Conservation (phyloP, 768 basidiomycete species). For the Boletus rex-veris region DNA sequence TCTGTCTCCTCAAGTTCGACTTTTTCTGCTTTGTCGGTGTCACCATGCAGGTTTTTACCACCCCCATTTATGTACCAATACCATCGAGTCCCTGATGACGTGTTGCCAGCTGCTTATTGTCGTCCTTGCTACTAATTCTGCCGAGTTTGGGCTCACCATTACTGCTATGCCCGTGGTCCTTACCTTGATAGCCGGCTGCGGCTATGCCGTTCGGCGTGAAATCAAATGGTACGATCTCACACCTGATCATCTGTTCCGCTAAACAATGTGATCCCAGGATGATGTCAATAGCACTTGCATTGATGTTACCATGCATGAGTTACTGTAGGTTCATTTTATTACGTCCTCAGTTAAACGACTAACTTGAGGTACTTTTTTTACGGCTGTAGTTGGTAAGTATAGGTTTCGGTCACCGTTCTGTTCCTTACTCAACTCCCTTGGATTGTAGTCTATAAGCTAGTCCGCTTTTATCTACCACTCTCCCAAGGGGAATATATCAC, state of each 20-base stretch:
- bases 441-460: conserved; percentile 72
- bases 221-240: conserved; percentile 61
- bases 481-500: conserved; percentile 55
- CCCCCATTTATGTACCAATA: not conserved
- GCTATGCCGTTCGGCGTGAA: conserved; percentile 72
- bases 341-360: not conserved
- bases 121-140: conserved; percentile 57
- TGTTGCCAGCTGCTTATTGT: conserved; percentile 70
- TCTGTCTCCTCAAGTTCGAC: conserved; percentile 86
- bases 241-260: not conserved
- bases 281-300: conserved; percentile 64
- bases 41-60: conserved; percentile 68
- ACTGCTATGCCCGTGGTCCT: conserved; percentile 81
- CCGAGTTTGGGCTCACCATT: conserved; percentile 80
- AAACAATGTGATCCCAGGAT: conserved; percentile 37
- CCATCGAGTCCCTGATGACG: not conserved
- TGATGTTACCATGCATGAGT: conserved; percentile 74
- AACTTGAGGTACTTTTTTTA: not conserved
- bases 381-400: conserved; percentile 27
- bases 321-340: conserved; percentile 56
- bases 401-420: not conserved
- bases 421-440: not conserved
- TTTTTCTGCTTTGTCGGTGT: conserved; percentile 87
- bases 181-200: conserved; percentile 59
- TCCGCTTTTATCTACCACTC: conserved; percentile 70